These are phyloP conservation scores for Mycocentrospora acerina DNA, from an alignment of 2,329 filamentous ascomycete species.

Conservation along the genomic window DNA sequence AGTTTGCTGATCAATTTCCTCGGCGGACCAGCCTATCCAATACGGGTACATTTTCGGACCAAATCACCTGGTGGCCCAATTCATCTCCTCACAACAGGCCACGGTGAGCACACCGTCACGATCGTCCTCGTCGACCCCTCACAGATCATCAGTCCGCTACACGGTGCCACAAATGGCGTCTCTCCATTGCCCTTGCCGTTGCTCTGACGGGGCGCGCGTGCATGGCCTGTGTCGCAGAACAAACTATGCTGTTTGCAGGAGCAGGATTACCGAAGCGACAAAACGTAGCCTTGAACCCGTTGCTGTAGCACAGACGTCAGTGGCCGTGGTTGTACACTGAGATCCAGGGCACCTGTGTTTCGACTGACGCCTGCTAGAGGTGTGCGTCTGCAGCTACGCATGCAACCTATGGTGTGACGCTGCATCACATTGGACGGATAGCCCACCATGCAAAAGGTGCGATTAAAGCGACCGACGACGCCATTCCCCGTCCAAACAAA, in stretches of 20 bases:
- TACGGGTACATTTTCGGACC: constrained; percentile 11
- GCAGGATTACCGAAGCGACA: constrained; percentile 14
- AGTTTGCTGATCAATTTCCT: constrained; percentile 25
- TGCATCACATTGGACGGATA: constrained; percentile 10
- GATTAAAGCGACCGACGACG: constrained; percentile 3
- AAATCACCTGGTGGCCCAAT: constrained; percentile 23
- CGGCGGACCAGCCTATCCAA: constrained; percentile 16
- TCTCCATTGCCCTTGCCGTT: too few relatives aligned
- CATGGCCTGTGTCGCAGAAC: constrained; percentile 13
- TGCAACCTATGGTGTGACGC: constrained; percentile 18
- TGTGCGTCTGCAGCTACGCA: constrained; percentile 18
- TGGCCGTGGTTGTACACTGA: constrained; percentile 6
- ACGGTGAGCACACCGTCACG: too few relatives aligned
- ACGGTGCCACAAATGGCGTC: constrained; percentile 5
- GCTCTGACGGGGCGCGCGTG: constrained; percentile 8
- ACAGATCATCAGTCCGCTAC: constrained; percentile 12
- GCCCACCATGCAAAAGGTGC: constrained; percentile 12
- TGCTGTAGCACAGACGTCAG: constrained; percentile 15
- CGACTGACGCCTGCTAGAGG: constrained; percentile 13
- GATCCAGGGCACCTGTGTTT: constrained; percentile 14
- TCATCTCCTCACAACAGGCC: constrained; percentile 7
- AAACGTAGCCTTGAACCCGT: constrained; percentile 13
- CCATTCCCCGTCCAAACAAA: neutral
- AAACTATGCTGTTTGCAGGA: constrained; percentile 15
- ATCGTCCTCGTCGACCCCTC: constrained; percentile 3